Evolutionary conservation across 1,284 basidiomycete genomes (phyloP).

Genomic region (Athelia psychrophila): DNA sequence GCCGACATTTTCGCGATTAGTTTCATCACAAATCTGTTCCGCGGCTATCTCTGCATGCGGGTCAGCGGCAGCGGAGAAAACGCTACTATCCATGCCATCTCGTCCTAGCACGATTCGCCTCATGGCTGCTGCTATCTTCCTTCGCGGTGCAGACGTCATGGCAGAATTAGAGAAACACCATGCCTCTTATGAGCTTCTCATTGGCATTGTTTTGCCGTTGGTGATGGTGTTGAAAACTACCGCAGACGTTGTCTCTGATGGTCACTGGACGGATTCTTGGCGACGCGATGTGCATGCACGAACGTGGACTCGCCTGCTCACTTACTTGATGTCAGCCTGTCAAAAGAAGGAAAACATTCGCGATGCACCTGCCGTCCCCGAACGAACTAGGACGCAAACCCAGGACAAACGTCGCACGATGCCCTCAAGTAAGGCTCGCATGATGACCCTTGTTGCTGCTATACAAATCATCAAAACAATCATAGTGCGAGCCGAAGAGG

Average conservation of each 20-base stretch:
- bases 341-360: constrained; percentile 20
- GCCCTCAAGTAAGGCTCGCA: constrained; percentile 26
- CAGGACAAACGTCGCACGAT: constrained; percentile 32
- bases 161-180: constrained; percentile 52
- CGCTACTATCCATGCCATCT: constrained; percentile 47
- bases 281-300: constrained; percentile 42
- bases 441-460: constrained; percentile 50
- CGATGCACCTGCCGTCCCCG: constrained; percentile 13
- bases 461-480: constrained; percentile 73
- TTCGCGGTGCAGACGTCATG: constrained; percentile 55
- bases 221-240: constrained; percentile 52
- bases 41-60: constrained; percentile 58
- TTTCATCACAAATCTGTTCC: constrained; percentile 58
- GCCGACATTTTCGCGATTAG: constrained; percentile 44
- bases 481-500: constrained; percentile 58
- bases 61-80: constrained; percentile 48
- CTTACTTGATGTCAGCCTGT: constrained; percentile 53
- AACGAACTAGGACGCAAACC: constrained; percentile 38
- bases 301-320: constrained; percentile 66
- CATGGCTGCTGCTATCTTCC: constrained; percentile 47
- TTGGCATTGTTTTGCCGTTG: constrained; percentile 62
- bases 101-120: constrained; percentile 52
- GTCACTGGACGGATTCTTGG: constrained; percentile 40
- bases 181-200: constrained; percentile 56
- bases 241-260: constrained; percentile 39